Conservation (phyloP, 2,329 filamentous ascomycete species). For the Hypoxylon sp. region DNA sequence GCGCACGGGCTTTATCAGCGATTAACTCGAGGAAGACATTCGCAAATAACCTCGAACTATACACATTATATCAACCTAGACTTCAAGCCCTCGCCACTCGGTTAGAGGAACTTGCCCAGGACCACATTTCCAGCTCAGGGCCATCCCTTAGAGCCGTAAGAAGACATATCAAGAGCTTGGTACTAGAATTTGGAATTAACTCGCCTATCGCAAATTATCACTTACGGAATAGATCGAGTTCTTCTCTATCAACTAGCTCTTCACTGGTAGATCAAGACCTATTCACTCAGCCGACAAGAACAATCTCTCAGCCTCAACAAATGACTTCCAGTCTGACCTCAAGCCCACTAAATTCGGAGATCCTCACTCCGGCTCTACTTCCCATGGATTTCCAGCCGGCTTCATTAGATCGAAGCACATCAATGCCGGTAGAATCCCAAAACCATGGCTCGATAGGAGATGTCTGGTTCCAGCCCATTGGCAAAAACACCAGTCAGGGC, state of each 20-base stretch:
- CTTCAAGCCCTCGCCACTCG: conserved; percentile 5
- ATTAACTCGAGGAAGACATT: conserved; percentile 11
- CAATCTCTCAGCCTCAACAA: conserved; percentile 11
- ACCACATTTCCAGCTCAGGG: conserved; percentile 2
- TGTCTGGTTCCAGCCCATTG: conserved; percentile 1
- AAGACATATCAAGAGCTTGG: conserved; percentile 3
- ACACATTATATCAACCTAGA: conserved; percentile 9
- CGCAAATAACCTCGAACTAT: conserved; percentile 9
- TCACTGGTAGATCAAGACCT: conserved; percentile 11
- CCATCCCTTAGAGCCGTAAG: conserved; percentile 9
- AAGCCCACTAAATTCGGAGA: conserved; percentile 10
- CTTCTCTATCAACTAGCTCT: conserved; percentile 13
- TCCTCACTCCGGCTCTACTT: conserved; percentile 1
- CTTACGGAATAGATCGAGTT: conserved; percentile 10
- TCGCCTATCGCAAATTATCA: background rate
- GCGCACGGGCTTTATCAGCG: conserved; percentile 11
- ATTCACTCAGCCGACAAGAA: background rate
- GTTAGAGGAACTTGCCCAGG: conserved; percentile 11
- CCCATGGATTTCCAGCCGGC: conserved; percentile 3
- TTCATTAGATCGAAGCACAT: conserved; percentile 1
- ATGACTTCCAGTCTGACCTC: conserved; percentile 11
- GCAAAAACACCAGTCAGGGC: background rate
- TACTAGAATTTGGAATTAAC: conserved; percentile 3
- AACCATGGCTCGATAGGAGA: background rate
- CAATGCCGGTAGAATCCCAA: background rate